These are phyloP conservation scores for Beauveria varroae DNA, from an alignment of 2,329 filamentous ascomycete species.

Conservation along the genomic window DNA sequence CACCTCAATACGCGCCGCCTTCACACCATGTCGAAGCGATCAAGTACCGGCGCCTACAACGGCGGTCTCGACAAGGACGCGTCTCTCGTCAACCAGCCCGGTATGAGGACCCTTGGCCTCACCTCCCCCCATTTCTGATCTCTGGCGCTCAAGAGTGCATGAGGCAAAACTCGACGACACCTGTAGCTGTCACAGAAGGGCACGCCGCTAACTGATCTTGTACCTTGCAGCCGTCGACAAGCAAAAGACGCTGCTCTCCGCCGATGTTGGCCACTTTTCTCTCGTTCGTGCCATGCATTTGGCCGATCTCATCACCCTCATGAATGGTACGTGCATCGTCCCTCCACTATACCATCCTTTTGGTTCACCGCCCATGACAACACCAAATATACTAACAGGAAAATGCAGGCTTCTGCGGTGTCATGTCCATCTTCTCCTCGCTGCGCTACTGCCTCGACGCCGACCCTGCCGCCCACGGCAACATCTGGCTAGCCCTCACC, in stretches of 20 bases:
- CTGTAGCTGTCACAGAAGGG: not conserved
- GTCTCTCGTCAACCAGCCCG: constrained; percentile 21
- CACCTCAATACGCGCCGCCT: not conserved
- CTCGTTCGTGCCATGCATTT: constrained; percentile 64
- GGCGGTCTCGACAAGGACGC: constrained; percentile 23
- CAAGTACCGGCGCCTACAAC: constrained; percentile 23
- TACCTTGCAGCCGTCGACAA: constrained; percentile 55
- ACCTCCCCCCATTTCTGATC: not conserved
- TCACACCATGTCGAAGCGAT: constrained; percentile 56
- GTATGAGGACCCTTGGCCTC: constrained; percentile 19
- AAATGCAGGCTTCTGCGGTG: constrained; percentile 64
- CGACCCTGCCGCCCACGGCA: constrained; percentile 54
- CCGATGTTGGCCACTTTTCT: constrained; percentile 67
- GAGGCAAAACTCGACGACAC: not conserved
- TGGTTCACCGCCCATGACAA: not conserved
- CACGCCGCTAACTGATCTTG: not conserved
- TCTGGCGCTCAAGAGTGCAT: not conserved
- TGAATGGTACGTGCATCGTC: constrained; percentile 52
- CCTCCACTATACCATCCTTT: too few species aligned
- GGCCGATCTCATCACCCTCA: constrained; percentile 74
- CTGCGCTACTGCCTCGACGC: constrained; percentile 79
- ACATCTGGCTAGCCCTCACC: constrained; percentile 73
- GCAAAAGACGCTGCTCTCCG: constrained; percentile 65
- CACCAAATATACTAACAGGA: not conserved
- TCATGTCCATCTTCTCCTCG: constrained; percentile 94